Conservation (phyloP, 306 rosid genomes). For the Castanea mollissima region DNA sequence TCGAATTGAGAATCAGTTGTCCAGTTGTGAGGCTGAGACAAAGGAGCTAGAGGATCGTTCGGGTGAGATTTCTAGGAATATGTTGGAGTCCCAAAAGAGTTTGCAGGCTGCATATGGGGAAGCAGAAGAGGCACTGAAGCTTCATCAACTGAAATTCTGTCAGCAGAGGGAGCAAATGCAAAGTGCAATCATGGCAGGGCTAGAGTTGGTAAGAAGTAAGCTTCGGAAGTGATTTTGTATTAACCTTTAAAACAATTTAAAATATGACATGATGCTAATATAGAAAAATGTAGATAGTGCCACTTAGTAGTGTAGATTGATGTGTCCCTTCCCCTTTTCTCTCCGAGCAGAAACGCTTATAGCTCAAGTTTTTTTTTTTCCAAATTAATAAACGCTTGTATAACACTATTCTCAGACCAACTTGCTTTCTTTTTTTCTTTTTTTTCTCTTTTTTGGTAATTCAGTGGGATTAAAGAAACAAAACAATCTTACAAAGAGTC, state of each 20-base stretch:
- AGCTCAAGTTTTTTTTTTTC: too few relatives aligned
- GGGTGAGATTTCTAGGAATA: neutral
- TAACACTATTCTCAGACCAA: too few relatives aligned
- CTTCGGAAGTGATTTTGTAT: neutral
- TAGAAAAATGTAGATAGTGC: neutral
- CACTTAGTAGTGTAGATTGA: neutral
- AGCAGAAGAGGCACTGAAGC: conserved; percentile 11
- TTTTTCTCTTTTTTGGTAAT: too few relatives aligned
- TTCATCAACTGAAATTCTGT: neutral
- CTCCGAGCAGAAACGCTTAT: too few relatives aligned
- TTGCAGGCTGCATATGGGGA: neutral
- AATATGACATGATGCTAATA: neutral
- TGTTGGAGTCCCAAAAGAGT: conserved; percentile 3
- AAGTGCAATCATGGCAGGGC: conserved; percentile 11
- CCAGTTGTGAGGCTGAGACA: conserved; percentile 10
- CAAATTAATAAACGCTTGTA: too few relatives aligned
- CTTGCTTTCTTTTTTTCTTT: too few relatives aligned
- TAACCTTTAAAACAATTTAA: neutral
- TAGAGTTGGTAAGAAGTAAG: conserved; percentile 14
- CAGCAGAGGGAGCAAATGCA: conserved; percentile 2
- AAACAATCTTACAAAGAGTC: too few relatives aligned
- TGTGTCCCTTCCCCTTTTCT: too few relatives aligned
- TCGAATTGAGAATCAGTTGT: conserved; percentile 14
- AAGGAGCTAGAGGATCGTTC: conserved; percentile 8
- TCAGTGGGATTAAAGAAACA: too few relatives aligned